Evolutionary conservation across 139 green algal species (phyloP), one percentile per base, ranked within the genome.

Genomic region (Chlorella sp.): DNA sequence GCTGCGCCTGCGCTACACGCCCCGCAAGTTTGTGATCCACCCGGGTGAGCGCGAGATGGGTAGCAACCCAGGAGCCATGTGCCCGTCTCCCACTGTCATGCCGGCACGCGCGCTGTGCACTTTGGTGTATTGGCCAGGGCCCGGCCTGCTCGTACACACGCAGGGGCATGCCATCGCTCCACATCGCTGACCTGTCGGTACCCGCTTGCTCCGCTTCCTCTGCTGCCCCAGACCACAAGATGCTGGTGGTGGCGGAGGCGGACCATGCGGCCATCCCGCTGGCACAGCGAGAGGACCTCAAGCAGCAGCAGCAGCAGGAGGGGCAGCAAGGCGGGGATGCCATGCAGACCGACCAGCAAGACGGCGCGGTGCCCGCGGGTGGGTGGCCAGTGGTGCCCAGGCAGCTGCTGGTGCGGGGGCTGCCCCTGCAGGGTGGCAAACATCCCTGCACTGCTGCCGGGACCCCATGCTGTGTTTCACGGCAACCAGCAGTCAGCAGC

Each of bases 1-100:
- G 28, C 32, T 89, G 58, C 92, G 92, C 48, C 91, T 99, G 89
- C 92, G 94, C 46, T 99, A 99, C 94, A 99, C 97, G 11, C 97
- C 97, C 17, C 93, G 97, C 36, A 90, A 93, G 40, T 92, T 99
- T 76, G 84, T 95, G 7, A 90, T 99, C 24, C 91, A 99, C 85
- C 92, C 93, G 19, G 89, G 96, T 38, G 97, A 48, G 86, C 62
- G 91, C 6, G 54, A 88, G 41, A 72, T 92, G 85, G 69, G 40
- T n/a, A 88, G 48, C n/a, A n/a, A n/a, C n/a, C n/a, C n/a, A n/a
- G n/a, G n/a, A n/a, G n/a, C n/a, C n/a, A n/a, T n/a, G n/a, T n/a
- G n/a, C n/a, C n/a, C n/a, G n/a, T n/a, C n/a, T n/a, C n/a, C n/a
- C n/a, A n/a, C n/a, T n/a, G n/a, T n/a, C n/a, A n/a, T n/a, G n/a